Percentiles rank a stretch among this genome's conserved stretches.
Conservation (phyloP, 257 asterid genomes). For the Penstemon newberryi region DNA sequence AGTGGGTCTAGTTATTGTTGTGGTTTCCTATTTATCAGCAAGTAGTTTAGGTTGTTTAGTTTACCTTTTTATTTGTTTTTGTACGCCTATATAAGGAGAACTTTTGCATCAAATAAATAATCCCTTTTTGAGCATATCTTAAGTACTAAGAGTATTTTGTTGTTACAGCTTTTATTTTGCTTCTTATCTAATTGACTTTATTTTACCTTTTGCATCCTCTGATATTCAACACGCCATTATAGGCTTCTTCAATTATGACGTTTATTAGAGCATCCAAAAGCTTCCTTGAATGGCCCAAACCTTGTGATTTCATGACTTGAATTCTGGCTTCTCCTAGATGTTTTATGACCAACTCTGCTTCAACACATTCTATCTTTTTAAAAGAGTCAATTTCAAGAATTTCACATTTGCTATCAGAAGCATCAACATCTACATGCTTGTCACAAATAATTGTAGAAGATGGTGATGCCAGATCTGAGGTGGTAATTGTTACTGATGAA, state of each 20-base stretch:
- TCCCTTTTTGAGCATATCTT: too few species aligned
- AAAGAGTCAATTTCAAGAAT: not conserved
- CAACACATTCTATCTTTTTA: constrained; percentile 21
- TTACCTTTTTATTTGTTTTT: too few species aligned
- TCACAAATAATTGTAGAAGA: constrained; percentile 27
- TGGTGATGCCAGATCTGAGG: constrained; percentile 31
- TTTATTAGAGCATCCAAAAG: constrained; percentile 40
- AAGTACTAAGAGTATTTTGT: too few species aligned
- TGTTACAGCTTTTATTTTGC: too few species aligned
- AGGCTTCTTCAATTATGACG: constrained; percentile 27
- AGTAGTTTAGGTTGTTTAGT: too few species aligned
- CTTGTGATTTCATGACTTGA: constrained; percentile 33
- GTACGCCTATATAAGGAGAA: too few species aligned
- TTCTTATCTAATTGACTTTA: too few species aligned
- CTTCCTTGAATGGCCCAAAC: constrained; percentile 36
- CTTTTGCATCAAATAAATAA: too few species aligned
- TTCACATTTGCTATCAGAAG: not conserved
- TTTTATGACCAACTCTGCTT: constrained; percentile 32
- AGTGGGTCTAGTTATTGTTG: too few species aligned
- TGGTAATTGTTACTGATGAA: constrained; percentile 17
- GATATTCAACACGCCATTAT: too few species aligned
- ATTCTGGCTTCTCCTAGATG: constrained; percentile 38
- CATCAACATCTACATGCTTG: constrained; percentile 6
- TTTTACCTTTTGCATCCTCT: too few species aligned
- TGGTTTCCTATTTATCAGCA: too few species aligned